A percentile compares a stretch with the other conserved stretches of the same genome.
These are phyloP conservation scores for Puccinia polysora DNA, from an alignment of 1,284 basidiomycete genomes.

Conservation along the genomic window DNA sequence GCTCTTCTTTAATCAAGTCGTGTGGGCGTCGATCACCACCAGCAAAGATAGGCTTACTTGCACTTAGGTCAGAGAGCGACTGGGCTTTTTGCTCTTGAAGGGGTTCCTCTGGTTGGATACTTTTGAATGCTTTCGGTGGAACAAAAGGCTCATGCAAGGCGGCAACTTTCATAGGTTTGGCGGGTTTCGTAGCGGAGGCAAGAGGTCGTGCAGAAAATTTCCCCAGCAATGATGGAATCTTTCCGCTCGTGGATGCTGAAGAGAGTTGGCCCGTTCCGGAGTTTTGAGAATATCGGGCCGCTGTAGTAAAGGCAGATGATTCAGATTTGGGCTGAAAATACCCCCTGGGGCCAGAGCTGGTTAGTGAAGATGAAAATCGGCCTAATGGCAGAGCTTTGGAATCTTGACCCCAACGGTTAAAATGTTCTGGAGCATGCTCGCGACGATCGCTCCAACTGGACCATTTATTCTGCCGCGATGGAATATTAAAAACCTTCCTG, in stretches of 20 bases:
- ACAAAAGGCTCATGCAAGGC: constrained; percentile 1
- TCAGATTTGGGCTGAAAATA: no score
- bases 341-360: no score
- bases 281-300: no score
- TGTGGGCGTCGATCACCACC: no score
- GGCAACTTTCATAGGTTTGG: neutral
- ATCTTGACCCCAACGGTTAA: constrained; percentile 1
- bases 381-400: neutral
- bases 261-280: no score
- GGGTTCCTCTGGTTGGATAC: neutral
- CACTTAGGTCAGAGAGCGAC: no score
- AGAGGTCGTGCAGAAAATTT: neutral
- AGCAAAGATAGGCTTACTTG: no score
- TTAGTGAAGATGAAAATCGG: constrained; percentile 17
- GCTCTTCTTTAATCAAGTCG: no score
- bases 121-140: constrained; percentile 6
- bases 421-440: neutral
- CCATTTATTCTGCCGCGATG: neutral
- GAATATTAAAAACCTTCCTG: constrained; percentile 11
- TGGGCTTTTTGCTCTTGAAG: neutral
- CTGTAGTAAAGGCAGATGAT: no score
- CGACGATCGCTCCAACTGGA: neutral
- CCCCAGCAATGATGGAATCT: no score
- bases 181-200: neutral
- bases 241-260: no score